Percentiles rank a stretch among this genome's conserved stretches.
phyloP scores from a whole-genome alignment of 75 land plant genomes.

The Picea glauca region DNA sequence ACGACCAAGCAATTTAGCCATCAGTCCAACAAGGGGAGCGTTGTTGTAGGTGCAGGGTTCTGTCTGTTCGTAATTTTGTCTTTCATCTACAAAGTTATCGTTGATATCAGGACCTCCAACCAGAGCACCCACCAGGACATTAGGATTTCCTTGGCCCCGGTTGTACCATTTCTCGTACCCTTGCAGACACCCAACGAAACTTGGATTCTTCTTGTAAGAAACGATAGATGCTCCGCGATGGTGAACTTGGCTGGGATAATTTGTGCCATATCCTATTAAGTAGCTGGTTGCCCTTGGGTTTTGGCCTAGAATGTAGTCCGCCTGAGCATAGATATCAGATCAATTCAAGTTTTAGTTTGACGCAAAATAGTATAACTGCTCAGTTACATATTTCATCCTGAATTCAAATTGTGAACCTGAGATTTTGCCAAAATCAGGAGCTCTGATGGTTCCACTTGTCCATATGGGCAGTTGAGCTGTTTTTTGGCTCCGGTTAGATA shows the following conservation, averaged over 20 bases:
- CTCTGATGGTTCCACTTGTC: conserved; percentile 14
- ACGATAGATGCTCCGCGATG: conserved; percentile 85
- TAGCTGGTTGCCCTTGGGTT: conserved; percentile 71
- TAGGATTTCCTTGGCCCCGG: conserved; percentile 37
- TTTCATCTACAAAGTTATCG: conserved; percentile 48
- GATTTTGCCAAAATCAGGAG: conserved; percentile 28
- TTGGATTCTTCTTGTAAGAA: conserved; percentile 32
- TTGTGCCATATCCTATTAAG: conserved; percentile 68
- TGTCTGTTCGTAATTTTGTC: conserved; percentile 42
- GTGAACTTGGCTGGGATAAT: conserved; percentile 55
- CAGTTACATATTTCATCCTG: neutral
- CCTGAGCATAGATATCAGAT: conserved; percentile 21
- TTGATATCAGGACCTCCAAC: conserved; percentile 71
- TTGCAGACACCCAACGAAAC: conserved; percentile 46
- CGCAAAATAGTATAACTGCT: no score
- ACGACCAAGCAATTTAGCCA: conserved; percentile 30
- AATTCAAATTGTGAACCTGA: conserved; percentile 19
- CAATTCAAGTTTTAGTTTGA: neutral
- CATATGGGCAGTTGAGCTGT: conserved; percentile 26
- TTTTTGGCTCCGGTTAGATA: conserved; percentile 16
- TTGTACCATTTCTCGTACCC: conserved; percentile 55
- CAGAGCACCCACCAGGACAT: conserved; percentile 52
- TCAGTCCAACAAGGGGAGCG: conserved; percentile 68
- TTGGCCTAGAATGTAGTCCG: conserved; percentile 70
- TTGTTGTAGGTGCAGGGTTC: conserved; percentile 56